Evolutionary conservation across 2,329 filamentous ascomycete genomes (phyloP).

Genomic region (Fusarium coffeatum): DNA sequence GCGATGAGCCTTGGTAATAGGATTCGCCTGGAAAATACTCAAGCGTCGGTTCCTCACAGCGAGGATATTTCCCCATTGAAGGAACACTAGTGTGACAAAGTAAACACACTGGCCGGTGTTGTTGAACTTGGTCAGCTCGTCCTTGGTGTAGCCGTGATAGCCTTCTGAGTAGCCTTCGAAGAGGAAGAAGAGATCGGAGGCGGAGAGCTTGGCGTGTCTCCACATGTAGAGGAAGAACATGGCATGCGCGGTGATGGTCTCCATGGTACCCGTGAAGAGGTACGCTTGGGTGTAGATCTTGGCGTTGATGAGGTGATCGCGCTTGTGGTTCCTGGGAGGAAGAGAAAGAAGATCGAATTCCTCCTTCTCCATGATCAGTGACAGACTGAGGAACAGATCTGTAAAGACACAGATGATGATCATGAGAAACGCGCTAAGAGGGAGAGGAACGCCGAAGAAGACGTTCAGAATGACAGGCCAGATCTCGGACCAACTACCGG

Average conservation of each 20-base stretch:
- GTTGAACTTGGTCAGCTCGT: conserved; percentile 61
- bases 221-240: conserved; percentile 68
- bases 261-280: conserved; percentile 64
- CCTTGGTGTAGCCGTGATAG: conserved; percentile 61
- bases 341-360: conserved; percentile 65
- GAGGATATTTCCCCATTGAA: conserved; percentile 66
- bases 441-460: conserved; percentile 65
- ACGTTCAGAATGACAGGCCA: conserved; percentile 68
- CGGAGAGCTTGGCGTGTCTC: conserved; percentile 59
- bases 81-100: conserved; percentile 64
- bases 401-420: conserved; percentile 69
- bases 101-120: conserved; percentile 63
- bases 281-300: conserved; percentile 65
- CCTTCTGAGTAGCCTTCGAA: conserved; percentile 62
- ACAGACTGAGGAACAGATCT: conserved; percentile 63
- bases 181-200: conserved; percentile 60
- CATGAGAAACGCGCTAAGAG: conserved; percentile 65
- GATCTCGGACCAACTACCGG: conserved; percentile 67
- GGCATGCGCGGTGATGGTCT: conserved; percentile 60
- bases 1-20: conserved; percentile 58
- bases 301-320: conserved; percentile 63
- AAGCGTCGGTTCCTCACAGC: conserved; percentile 63
- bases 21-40: conserved; percentile 64
- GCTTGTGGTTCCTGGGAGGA: conserved; percentile 61
- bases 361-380: conserved; percentile 66